Evolutionary conservation across 208 protist genomes (phyloP).

Genomic region (Trypanosoma grayi): DNA sequence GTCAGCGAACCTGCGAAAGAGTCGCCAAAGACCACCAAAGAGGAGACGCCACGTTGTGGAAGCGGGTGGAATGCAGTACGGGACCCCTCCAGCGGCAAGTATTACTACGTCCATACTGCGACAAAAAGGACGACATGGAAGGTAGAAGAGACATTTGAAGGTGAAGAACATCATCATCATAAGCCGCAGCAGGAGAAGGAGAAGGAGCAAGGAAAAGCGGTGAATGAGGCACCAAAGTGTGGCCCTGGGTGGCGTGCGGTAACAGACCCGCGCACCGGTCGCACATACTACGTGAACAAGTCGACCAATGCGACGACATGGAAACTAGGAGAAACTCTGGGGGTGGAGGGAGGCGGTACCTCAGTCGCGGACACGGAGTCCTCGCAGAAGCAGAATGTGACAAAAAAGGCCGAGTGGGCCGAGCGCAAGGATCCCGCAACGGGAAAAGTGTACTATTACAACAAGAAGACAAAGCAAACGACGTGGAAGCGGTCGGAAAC

Average conservation of each 20-base stretch:
- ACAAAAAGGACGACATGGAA: conserved; percentile 37
- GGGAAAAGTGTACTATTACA: conserved; percentile 37
- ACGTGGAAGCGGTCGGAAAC: conserved; percentile 33
- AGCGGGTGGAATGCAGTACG: conserved; percentile 36
- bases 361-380: not conserved
- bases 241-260: conserved; percentile 38
- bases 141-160: conserved; percentile 13
- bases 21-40: not conserved
- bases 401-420: conserved; percentile 28
- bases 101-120: conserved; percentile 27
- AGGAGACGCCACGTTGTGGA: not conserved
- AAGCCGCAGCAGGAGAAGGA: not conserved
- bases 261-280: conserved; percentile 18
- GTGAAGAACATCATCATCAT: no score
- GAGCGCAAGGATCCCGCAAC: conserved; percentile 25
- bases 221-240: conserved; percentile 26
- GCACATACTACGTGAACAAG: conserved; percentile 39
- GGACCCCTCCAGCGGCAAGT: conserved; percentile 28
- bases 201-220: not conserved
- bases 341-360: not conserved
- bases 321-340: conserved; percentile 20
- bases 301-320: conserved; percentile 35
- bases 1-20: no score
- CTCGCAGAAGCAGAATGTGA: not conserved
- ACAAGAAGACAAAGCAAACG: conserved; percentile 39